Percentiles rank a stretch among this genome's conserved stretches.
phyloP scores from a whole-genome alignment of 306 rosid genomes.

The Abrus pulchellus region DNA sequence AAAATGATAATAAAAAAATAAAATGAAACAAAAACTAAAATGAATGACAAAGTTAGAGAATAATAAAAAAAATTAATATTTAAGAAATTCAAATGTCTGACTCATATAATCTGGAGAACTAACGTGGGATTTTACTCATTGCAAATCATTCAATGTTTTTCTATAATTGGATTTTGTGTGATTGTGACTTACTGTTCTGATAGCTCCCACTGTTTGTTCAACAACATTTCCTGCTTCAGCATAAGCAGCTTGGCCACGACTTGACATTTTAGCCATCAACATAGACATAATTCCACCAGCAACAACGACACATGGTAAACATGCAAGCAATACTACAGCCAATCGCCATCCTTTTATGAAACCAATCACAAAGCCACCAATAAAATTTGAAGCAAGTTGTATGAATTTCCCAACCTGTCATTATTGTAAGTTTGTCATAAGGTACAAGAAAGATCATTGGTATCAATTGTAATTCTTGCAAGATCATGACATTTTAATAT shows the following conservation, averaged over 20 bases:
- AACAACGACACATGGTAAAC: constrained; percentile 68
- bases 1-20: no score
- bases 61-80: no score
- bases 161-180: neutral
- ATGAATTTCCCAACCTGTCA: constrained; percentile 89
- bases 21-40: no score
- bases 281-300: constrained; percentile 60
- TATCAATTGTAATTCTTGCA: no score
- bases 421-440: neutral
- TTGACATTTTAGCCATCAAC: constrained; percentile 68
- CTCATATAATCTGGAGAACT: no score
- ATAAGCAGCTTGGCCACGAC: constrained; percentile 83
- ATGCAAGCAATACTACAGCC: constrained; percentile 65
- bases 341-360: constrained; percentile 80
- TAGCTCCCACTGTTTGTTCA: constrained; percentile 85
- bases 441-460: neutral
- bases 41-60: no score
- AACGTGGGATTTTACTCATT: no score
- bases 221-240: constrained; percentile 89
- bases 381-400: constrained; percentile 71
- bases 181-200: constrained; percentile 75
- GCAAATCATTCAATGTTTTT: constrained; percentile 6
- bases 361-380: constrained; percentile 79
- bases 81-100: no score
- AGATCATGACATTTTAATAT: no score